phyloP scores from a whole-genome alignment of 148 eudicot species.

The Silene latifolia region DNA sequence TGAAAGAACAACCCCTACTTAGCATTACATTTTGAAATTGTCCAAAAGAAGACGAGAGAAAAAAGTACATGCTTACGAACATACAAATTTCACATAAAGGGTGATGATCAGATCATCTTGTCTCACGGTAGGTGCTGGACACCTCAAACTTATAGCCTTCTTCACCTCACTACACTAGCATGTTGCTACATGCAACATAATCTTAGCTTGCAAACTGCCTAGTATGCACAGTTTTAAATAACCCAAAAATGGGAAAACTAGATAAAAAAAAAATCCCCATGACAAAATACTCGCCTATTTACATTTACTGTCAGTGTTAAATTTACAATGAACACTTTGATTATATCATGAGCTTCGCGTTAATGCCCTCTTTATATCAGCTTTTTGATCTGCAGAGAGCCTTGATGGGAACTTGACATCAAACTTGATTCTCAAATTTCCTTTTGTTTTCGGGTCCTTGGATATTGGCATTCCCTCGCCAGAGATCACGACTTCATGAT shows the following conservation, averaged over 20 bases:
- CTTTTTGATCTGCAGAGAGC: slow-evolving; percentile 59
- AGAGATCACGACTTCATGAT: slow-evolving; percentile 48
- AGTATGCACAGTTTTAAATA: slow-evolving; percentile 44
- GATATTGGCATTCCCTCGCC: slow-evolving; percentile 89
- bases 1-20: not conserved
- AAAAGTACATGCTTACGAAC: not conserved
- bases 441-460: slow-evolving; percentile 62
- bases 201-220: slow-evolving; percentile 34
- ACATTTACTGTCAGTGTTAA: slow-evolving; percentile 14
- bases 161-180: slow-evolving; percentile 21
- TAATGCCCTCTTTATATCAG: slow-evolving; percentile 55
- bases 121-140: slow-evolving; percentile 10
- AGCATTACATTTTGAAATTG: not conserved
- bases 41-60: not conserved
- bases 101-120: slow-evolving; percentile 15
- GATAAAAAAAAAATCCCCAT: not conserved
- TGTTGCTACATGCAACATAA: slow-evolving; percentile 28
- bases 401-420: slow-evolving; percentile 67
- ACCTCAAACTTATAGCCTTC: slow-evolving; percentile 1
- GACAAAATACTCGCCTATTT: slow-evolving; percentile 27
- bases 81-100: slow-evolving; percentile 15
- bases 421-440: slow-evolving; percentile 61
- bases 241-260: not conserved
- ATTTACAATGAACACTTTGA: not conserved
- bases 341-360: slow-evolving; percentile 23